Conservation (phyloP, 2,329 filamentous ascomycete genomes). For the Lasiodiplodia gonubiensis region DNA sequence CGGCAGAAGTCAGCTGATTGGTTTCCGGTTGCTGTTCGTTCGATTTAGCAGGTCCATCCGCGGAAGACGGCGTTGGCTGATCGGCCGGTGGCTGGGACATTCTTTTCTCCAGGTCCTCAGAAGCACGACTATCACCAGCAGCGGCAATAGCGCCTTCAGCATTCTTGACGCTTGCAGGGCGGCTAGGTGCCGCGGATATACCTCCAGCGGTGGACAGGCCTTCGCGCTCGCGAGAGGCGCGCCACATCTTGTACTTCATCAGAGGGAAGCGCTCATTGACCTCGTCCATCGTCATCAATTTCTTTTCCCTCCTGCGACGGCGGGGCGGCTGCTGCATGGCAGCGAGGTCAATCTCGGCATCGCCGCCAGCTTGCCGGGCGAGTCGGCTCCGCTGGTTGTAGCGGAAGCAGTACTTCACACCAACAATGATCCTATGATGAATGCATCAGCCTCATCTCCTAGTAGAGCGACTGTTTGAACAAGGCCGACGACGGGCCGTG, state of each 20-base stretch:
- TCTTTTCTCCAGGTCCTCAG: constrained; percentile 30
- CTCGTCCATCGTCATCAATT: constrained; percentile 98
- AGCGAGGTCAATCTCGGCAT: constrained; percentile 84
- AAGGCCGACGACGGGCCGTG: constrained; percentile 3
- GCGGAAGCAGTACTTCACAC: constrained; percentile 98
- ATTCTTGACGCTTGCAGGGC: constrained; percentile 74
- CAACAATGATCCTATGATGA: constrained; percentile 87
- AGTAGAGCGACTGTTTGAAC: not conserved
- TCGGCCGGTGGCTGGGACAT: constrained; percentile 21
- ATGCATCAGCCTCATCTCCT: not conserved
- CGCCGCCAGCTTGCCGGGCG: constrained; percentile 75
- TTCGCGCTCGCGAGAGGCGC: constrained; percentile 78
- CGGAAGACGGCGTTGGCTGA: constrained; percentile 9
- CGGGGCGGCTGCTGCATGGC: constrained; percentile 86
- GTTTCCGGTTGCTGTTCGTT: constrained; percentile 40
- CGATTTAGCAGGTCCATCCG: constrained; percentile 21
- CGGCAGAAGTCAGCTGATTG: constrained; percentile 29
- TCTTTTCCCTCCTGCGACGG: constrained; percentile 91
- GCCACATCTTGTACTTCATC: constrained; percentile 96
- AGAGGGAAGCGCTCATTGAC: constrained; percentile 97
- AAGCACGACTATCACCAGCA: constrained; percentile 40
- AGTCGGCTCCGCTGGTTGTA: constrained; percentile 94
- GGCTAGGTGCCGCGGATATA: constrained; percentile 72
- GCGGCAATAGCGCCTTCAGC: constrained; percentile 55
- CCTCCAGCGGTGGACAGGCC: constrained; percentile 85